phyloP scores from a whole-genome alignment of 1,284 basidiomycete species.

The Hemileia vastatrix region DNA sequence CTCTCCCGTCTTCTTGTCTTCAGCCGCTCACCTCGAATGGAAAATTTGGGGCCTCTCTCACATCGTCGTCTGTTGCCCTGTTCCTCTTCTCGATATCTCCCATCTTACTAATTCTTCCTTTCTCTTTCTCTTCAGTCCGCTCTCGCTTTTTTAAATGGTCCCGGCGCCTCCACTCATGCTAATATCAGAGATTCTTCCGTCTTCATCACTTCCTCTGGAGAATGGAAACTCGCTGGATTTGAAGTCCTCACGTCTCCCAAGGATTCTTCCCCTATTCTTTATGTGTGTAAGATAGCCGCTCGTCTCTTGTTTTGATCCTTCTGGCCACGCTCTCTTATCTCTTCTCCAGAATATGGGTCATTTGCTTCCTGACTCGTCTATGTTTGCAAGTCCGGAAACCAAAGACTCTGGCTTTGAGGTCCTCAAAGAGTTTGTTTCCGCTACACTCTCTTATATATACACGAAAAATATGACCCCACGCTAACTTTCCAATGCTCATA shows the following conservation, averaged over 20 bases:
- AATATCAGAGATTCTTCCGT: conserved; percentile 68
- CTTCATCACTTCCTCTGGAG: conserved; percentile 80
- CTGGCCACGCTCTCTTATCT: background rate
- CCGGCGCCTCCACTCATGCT: conserved; percentile 66
- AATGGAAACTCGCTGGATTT: conserved; percentile 93
- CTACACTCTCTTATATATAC: background rate
- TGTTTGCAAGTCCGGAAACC: conserved; percentile 68
- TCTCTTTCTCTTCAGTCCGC: conserved; percentile 59
- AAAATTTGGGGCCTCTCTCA: conserved; percentile 85
- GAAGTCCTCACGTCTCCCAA: conserved; percentile 73
- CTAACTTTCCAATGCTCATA: background rate
- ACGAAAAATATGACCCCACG: too few species aligned
- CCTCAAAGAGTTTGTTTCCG: conserved; percentile 61
- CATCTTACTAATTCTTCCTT: conserved; percentile 26
- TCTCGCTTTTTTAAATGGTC: conserved; percentile 78
- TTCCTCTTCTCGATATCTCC: background rate
- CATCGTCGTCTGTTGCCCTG: conserved; percentile 58
- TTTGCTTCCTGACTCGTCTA: conserved; percentile 36
- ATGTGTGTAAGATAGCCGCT: conserved; percentile 60
- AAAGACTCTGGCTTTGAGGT: conserved; percentile 73
- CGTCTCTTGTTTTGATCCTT: conserved; percentile 25
- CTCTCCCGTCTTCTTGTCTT: background rate
- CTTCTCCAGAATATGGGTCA: conserved; percentile 28
- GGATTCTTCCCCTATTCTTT: conserved; percentile 65
- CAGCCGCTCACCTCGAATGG: conserved; percentile 61